These are phyloP conservation scores for Triticum turgidum DNA, from an alignment of 176 grass and related monocot genomes.

Conservation along the genomic window DNA sequence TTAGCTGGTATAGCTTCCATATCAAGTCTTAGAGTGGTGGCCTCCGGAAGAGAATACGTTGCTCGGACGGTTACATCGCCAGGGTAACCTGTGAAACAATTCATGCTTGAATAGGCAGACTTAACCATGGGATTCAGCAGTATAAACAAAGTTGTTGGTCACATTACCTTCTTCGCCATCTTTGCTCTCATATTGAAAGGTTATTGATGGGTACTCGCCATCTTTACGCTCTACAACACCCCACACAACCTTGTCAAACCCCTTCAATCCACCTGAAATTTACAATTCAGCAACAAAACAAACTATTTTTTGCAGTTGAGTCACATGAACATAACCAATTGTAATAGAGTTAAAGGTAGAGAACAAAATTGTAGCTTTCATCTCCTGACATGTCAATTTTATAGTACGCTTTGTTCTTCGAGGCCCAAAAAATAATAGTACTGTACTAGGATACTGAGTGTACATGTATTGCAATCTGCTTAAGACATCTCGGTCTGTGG, in stretches of 20 bases:
- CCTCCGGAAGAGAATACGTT: slow-evolving; percentile 65
- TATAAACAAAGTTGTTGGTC: slow-evolving; percentile 8
- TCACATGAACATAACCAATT: neutral
- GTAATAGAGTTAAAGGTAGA: neutral
- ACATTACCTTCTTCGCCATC: slow-evolving; percentile 83
- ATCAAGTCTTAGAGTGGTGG: slow-evolving; percentile 63
- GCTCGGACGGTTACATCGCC: slow-evolving; percentile 59
- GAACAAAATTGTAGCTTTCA: neutral
- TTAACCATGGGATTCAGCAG: neutral
- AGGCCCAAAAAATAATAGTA: neutral
- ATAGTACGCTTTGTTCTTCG: neutral
- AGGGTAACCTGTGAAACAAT: slow-evolving; percentile 60
- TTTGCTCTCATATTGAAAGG: slow-evolving; percentile 72
- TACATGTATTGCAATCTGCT: neutral
- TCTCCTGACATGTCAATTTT: neutral
- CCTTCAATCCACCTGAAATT: slow-evolving; percentile 68
- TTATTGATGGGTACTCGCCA: slow-evolving; percentile 66
- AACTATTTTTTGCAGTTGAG: neutral
- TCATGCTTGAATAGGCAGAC: neutral
- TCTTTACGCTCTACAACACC: slow-evolving; percentile 61
- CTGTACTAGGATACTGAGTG: neutral
- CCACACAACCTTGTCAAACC: slow-evolving; percentile 88
- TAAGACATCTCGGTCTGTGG: neutral
- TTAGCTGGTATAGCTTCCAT: slow-evolving; percentile 70
- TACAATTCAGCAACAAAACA: neutral